Percentiles rank a stretch among this genome's conserved stretches.
Conservation (phyloP, 139 green algal species). For the Tetradesmus obliquus region DNA sequence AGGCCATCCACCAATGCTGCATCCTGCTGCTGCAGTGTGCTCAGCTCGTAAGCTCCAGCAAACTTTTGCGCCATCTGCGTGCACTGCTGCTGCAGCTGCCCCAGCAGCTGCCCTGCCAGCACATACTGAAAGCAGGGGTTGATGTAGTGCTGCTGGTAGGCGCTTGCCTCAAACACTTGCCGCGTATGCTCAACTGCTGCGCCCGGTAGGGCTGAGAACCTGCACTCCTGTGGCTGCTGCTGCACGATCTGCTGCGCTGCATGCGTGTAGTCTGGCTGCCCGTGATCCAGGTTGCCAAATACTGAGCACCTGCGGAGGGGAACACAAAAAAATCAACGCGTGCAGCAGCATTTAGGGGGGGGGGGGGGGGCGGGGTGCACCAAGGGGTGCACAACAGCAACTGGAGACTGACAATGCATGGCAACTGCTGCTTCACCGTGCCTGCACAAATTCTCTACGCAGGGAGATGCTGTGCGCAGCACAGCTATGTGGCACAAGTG, state of each 20-base stretch:
- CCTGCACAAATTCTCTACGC: too few species aligned
- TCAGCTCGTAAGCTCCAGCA: neutral
- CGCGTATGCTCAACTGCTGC: neutral
- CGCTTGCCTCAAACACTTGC: neutral
- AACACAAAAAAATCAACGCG: neutral
- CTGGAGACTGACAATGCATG: too few species aligned
- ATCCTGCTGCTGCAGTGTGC: neutral
- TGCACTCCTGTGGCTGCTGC: neutral
- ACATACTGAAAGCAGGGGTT: conserved; percentile 21
- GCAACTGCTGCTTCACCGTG: too few species aligned
- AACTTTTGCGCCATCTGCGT: conserved; percentile 6
- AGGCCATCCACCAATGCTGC: neutral
- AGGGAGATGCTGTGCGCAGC: too few species aligned
- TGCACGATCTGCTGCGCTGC: conserved; percentile 18
- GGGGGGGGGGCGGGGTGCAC: too few species aligned
- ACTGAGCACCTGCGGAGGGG: neutral
- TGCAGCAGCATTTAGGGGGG: neutral
- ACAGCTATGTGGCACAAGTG: neutral
- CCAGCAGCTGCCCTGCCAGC: neutral
- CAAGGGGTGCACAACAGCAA: too few species aligned
- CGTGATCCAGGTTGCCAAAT: neutral
- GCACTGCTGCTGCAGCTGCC: conserved; percentile 8
- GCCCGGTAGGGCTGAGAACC: neutral
- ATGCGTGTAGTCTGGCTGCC: neutral
- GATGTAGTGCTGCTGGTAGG: neutral